Base-by-base conservation (phyloP, 805 yeast species). In the Schwanniomyces sp. region DNA sequence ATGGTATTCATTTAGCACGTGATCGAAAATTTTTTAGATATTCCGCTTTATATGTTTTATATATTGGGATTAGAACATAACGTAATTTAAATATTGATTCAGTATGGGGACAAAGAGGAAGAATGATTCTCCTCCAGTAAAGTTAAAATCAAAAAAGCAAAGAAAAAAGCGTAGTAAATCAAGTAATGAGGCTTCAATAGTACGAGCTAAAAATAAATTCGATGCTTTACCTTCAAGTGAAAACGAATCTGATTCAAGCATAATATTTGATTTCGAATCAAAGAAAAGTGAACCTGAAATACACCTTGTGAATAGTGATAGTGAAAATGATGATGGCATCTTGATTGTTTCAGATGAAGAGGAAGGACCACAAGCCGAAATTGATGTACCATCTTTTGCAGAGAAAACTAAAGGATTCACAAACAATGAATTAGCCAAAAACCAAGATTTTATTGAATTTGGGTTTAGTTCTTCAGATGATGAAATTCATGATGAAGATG, bases 361-460 rank as follows among this genome's bases (percentile, higher is more conserved):
- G 25, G 49, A 44, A 18, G 43, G 26, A 11, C 49, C 47, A 10
- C 29, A 30, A 34, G 17, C 26, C 30, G 49, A 42, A 42, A 41
- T 18, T 25, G 39, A 30, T 10, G 46, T 39, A 10, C 45, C 24
- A 5, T 51, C 53, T 16, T 36, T 12, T 21, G 40, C 43, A 11
- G 38, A 34, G 12, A 28, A 44, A 27, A 47, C 48, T 45, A 50
- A 45, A 45, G 52, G 44, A 56, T 47, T 34, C 11, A 49, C 32
- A 6, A 50, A 45, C 16, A 74, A 76, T 48, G 78, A 69, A 34
- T 59, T 78, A 4, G 57, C 77, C 1, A 67, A 70, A 34, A 77
- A 79, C 48, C 71, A 69, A 43, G 85, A 81, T 47, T 82, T 76
- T 53, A 82, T 82, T 17, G 82, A 77, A 10, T 80, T 82, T 59